Evolutionary conservation across 306 rosid species (phyloP).

Genomic region (Hylodesmum podocarpum): DNA sequence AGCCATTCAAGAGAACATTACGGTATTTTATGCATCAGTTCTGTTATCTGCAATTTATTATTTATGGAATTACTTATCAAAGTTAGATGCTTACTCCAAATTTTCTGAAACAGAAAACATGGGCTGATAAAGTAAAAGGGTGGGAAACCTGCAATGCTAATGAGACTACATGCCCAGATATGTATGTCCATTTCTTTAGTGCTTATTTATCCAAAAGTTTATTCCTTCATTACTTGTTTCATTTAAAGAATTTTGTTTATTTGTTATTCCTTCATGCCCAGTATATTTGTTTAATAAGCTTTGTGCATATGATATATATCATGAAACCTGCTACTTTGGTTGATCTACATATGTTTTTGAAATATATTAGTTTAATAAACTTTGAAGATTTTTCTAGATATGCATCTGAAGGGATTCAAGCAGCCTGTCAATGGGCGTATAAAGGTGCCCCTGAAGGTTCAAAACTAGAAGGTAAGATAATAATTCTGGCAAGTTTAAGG

Average conservation of each 20-base stretch:
- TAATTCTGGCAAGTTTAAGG: background rate
- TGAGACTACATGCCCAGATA: constrained; percentile 57
- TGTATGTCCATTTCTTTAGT: constrained; percentile 39
- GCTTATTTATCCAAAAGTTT: background rate
- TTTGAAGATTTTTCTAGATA: constrained; percentile 20
- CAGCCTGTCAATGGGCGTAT: constrained; percentile 87
- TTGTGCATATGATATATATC: too few species aligned
- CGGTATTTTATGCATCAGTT: constrained; percentile 41
- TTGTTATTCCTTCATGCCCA: too few species aligned
- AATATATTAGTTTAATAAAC: background rate
- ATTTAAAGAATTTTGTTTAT: background rate
- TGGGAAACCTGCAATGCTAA: constrained; percentile 70
- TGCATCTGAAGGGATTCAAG: constrained; percentile 67
- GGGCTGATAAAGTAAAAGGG: constrained; percentile 54
- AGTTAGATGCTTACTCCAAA: background rate
- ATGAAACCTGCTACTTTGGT: background rate
- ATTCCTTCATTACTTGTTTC: background rate
- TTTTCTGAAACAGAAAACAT: constrained; percentile 51
- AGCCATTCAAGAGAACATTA: constrained; percentile 69
- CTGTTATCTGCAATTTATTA: background rate
- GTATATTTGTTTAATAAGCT: too few species aligned
- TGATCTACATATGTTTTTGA: background rate
- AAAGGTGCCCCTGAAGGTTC: constrained; percentile 64
- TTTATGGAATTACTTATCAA: background rate
- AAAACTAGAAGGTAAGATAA: constrained; percentile 63